Base-by-base conservation (phyloP, 208 protist genomes). In the Crithidia expoeki region DNA sequence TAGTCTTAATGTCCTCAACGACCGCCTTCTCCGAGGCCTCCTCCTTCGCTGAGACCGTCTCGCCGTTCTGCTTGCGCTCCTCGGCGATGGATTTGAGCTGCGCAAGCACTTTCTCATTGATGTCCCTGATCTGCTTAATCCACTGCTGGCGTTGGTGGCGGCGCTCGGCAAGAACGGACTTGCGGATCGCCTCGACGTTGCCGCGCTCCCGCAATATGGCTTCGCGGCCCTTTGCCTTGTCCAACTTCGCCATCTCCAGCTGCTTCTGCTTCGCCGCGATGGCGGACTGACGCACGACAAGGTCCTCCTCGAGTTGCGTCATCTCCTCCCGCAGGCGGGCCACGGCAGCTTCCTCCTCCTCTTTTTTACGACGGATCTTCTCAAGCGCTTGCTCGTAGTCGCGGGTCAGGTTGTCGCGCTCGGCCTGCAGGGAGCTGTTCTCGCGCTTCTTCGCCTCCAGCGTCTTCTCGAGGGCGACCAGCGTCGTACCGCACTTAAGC, bases 341-440 rank as follows among this genome's bases (percentile, higher is more conserved):
- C 34, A 87, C 80, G 17, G 80, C 67, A 25, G 46, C 76, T 68
- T 97, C 93, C 74, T 97, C 89, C 6, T 92, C 83, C 40, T 97
- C 68, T 77, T 95, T 94, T 83, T 94, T 96, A 33, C 84, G 88
- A 33, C 93, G 89, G 60, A 94, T 91, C 77, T 92, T 89, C 38
- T 97, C 89, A 42, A 97, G 72, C 27, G 81, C 83, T 75, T 94
- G 84, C 70, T 97, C 91, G 62, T 93, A 97, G 46, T 97, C 90
- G 17, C 75, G 60, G 7, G 86, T 86, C 3, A 89, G 72, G 67
- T 79, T 85, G 58, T 94, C 90, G 30, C 89, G 88, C 40, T 95
- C 85, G 17, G 74, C 77, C 58, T 94, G 86, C 28, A 97, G 81
- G 6, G 63, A 60, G 34, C 50, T 69, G 74, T 96, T 97, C 66